phyloP scores from a whole-genome alignment of 257 asterid genomes.

The Lycium barbarum region DNA sequence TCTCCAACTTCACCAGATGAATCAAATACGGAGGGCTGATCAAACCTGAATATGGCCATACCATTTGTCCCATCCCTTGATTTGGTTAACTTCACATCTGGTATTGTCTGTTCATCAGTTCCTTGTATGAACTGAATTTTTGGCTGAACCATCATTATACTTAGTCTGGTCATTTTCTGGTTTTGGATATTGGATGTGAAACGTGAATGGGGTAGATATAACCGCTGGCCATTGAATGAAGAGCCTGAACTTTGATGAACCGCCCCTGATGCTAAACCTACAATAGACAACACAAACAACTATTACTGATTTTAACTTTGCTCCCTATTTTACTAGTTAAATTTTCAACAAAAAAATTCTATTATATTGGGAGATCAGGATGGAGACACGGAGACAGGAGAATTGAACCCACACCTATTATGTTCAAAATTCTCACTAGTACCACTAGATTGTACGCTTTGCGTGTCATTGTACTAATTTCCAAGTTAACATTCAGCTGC shows the following conservation, averaged over 20 bases:
- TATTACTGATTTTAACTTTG: background rate
- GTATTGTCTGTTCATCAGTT: conserved; percentile 82
- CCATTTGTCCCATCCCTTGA: conserved; percentile 93
- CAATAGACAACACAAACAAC: conserved; percentile 28
- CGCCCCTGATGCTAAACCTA: conserved; percentile 53
- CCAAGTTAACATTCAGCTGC: background rate
- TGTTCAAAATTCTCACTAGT: background rate
- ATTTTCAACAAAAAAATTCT: too few species aligned
- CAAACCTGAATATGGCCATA: conserved; percentile 79
- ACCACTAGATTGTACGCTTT: background rate
- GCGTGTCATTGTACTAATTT: too few species aligned
- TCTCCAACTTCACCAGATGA: conserved; percentile 89
- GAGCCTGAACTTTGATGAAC: conserved; percentile 59
- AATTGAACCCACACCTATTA: background rate
- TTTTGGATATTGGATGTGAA: conserved; percentile 33
- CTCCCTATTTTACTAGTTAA: background rate
- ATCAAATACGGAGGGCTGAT: conserved; percentile 89
- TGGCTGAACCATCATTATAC: conserved; percentile 73
- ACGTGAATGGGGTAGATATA: conserved; percentile 47
- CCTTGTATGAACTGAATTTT: conserved; percentile 92
- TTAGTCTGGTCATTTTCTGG: conserved; percentile 40
- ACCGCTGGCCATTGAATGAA: conserved; percentile 67
- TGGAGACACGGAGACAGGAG: too few species aligned
- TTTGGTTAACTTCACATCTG: conserved; percentile 91
- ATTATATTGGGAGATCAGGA: background rate